phyloP scores from a whole-genome alignment of 1,284 basidiomycete species.

The Gymnopus androsaceus region DNA sequence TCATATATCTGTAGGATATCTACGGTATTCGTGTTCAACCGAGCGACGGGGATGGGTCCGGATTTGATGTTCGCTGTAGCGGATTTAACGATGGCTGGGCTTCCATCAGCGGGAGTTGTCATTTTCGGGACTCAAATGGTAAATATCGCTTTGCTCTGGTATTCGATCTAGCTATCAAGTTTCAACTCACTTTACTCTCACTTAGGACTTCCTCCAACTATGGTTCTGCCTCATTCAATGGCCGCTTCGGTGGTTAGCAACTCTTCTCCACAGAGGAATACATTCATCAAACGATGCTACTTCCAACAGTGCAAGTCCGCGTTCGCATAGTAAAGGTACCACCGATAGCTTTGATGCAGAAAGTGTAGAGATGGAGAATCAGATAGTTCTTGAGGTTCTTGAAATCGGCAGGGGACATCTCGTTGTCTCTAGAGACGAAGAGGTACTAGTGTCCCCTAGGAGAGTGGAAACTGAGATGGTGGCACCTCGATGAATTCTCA shows the following conservation, averaged over 20 bases:
- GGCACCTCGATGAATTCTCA: no score
- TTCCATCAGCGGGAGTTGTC: neutral
- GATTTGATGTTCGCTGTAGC: no score
- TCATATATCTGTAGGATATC: neutral
- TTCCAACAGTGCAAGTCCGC: neutral
- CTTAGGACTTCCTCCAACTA: neutral
- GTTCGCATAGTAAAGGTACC: neutral
- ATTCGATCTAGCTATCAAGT: no score
- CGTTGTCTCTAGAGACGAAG: neutral
- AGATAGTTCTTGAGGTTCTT: neutral
- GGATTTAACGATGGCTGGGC: neutral
- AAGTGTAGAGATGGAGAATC: neutral
- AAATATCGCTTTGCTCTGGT: neutral
- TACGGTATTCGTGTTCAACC: neutral
- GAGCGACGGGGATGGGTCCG: neutral
- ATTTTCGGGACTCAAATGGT: constrained; percentile 6
- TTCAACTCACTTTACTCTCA: neutral
- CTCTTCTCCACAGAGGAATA: neutral
- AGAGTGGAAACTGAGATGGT: neutral
- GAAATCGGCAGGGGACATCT: neutral
- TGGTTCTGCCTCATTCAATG: neutral
- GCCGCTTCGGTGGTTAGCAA: neutral
- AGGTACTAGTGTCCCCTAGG: neutral
- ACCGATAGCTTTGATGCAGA: no score
- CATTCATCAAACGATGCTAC: neutral